Evolutionary conservation across 805 yeast genomes (phyloP).

Genomic region (Yamadazyma philogaea): DNA sequence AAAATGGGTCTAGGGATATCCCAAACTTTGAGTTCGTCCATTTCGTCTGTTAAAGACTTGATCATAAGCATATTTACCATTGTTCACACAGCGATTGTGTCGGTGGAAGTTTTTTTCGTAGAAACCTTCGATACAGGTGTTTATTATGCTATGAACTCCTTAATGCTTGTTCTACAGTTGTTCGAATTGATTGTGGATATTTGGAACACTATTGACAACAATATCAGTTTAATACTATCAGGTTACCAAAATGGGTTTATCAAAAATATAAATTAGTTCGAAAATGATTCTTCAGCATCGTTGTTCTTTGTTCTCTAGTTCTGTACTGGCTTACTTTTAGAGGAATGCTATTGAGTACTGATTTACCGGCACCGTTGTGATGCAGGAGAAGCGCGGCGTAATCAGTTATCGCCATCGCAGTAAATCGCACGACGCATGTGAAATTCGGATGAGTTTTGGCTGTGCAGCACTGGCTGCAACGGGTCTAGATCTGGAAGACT

Average conservation of each 20-base stretch:
- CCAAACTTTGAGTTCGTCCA: neutral
- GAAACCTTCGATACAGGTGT: slow-evolving; percentile 11
- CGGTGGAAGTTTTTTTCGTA: neutral
- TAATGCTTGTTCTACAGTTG: slow-evolving; percentile 11
- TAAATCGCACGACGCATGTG: slow-evolving; percentile 1
- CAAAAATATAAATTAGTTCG: slow-evolving; percentile 13
- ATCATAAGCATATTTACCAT: neutral
- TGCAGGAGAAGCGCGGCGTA: slow-evolving; percentile 2
- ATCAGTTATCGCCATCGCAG: neutral
- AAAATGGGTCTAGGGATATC: neutral
- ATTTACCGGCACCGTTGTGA: neutral
- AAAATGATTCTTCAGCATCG: neutral
- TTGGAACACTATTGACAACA: slow-evolving; percentile 1
- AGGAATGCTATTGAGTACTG: too few species aligned
- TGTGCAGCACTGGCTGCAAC: slow-evolving; percentile 3
- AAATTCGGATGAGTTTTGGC: neutral
- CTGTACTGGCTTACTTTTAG: neutral
- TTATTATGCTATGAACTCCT: slow-evolving; percentile 14
- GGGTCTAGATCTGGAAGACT: neutral
- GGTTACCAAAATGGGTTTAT: slow-evolving; percentile 15
- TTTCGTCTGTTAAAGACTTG: slow-evolving; percentile 2
- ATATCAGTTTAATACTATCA: slow-evolving; percentile 8
- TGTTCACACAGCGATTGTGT: neutral
- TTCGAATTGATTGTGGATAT: slow-evolving; percentile 10
- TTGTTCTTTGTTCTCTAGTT: neutral